Evolutionary conservation across 2,329 filamentous ascomycete species (phyloP), one percentile per base, ranked within the genome.

Genomic region (Periconia sp.): DNA sequence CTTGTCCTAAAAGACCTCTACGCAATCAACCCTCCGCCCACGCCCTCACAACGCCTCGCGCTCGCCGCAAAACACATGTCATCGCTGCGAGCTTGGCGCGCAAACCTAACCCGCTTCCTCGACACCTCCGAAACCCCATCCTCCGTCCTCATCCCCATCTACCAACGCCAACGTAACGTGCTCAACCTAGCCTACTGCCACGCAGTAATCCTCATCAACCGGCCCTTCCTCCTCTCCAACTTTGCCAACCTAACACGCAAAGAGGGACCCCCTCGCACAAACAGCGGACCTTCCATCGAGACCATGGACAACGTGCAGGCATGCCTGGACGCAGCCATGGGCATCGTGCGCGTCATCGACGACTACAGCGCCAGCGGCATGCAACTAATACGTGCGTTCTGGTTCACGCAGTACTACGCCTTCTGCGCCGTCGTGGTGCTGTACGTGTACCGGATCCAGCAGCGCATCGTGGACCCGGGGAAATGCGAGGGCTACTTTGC

Each of bases 131-230:
- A 69, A 9, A 66, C 80, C 6, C 75, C 78, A 45, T 70, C 76
- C 0, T 76, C 73, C 5, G 73, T 76, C 50, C 64, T 80, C 8
- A 77, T 80, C 31, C 75, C 79, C 1, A 73, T 79, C n/a, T 82
- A 81, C 57, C 76, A 80, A 50, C 72, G 80, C 3, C 82, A 85
- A 56, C 78, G 81, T 2, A 79, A 75, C 0, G 81, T 83, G 1
- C 66, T 85, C 10, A 80, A 79, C 40, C 70, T 85, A 0, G 81
- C 81, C 0, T 79, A 84, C 56, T 78, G 76, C 5, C 83, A 85
- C 49, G 81, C 82, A 2, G 73, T 82, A 9, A 82, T 86, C 62
- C 76, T 85, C 17, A 77, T 81, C 7, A 83, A 82, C 45, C 77
- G 83, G 0, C 78, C 81, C 0, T 82, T 85, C 43, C 73, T 85